Base-by-base conservation (phyloP, 169 alveolate genomes). In the Cryptosporidium muris region DNA sequence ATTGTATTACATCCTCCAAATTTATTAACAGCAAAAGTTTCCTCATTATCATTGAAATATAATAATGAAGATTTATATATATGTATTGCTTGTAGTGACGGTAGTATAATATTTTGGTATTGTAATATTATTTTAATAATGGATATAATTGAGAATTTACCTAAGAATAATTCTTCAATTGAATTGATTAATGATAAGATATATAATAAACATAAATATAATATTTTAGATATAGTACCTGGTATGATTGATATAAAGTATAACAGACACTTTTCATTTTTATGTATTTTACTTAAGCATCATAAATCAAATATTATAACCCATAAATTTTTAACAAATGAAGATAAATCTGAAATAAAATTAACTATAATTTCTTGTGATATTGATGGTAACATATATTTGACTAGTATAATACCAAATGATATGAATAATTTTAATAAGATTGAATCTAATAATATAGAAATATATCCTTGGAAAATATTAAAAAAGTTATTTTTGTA, bases 281-380 rank as follows among this genome's bases (percentile, higher is more conserved):
- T 74, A 34, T 45, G 45, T 7, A 74, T 37, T 38, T 56, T 51
- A 25, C 45, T n/a, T 1, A 74, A 42, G n/a, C 62, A 74, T 37
- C 40, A 58, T 8, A 74, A 74, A 37, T 16, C 16, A 6, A 68
- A 68, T 5, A 74, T 74, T n/a, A 37, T 74, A 54, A 74, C 36
- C 40, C 85, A 74, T 63, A 68, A 74, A 25, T 74, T 74, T 34
- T 45, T 74, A n/a, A 68, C 54, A 1, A 74, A 58, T 16, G 12
- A 68, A 42, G 42, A 11, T 60, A 60, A 62, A 1, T 56, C 48
- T 16, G 53, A 12, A 11, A 38, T 25, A 25, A 54, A 51, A 43
- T 49, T 74, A 38, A 68, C 85, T 11, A 2, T 74, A 37, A 47
- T 74, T 1, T 25, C 60, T 3, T 45, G 74, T 8, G 85, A 74